Evolutionary conservation across 257 asterid genomes (phyloP).

Genomic region (Ocimum tenuiflorum): DNA sequence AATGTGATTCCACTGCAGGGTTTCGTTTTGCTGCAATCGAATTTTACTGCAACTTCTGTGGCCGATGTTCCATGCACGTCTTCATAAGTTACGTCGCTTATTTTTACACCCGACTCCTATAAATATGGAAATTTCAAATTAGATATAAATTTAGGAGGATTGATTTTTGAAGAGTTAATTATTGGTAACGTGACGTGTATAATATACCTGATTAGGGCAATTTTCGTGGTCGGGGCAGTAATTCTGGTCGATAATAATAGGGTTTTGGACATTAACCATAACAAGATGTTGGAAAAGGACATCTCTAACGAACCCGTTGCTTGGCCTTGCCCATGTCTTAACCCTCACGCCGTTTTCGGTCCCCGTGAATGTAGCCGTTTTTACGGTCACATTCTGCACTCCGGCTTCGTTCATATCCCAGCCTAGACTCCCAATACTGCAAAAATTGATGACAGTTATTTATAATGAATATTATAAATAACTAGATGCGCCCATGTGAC

Average conservation of each 20-base stretch:
- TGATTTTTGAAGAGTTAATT: too few species aligned
- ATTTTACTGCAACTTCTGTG: too few species aligned
- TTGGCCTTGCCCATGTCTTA: conserved; percentile 60
- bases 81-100: too few species aligned
- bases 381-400: conserved; percentile 45
- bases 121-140: not conserved
- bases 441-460: not conserved
- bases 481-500: too few species aligned
- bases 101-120: conserved; percentile 15
- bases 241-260: conserved; percentile 47
- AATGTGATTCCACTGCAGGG: too few species aligned
- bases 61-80: too few species aligned
- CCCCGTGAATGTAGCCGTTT: conserved; percentile 30
- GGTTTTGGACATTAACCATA: conserved; percentile 39
- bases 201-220: conserved; percentile 41
- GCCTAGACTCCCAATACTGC: conserved; percentile 60
- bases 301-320: conserved; percentile 38
- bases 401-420: conserved; percentile 44
- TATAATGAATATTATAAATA: too few species aligned
- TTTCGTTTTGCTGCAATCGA: too few species aligned
- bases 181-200: too few species aligned
- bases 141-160: not conserved
- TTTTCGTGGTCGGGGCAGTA: conserved; percentile 35
- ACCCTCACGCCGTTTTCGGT: conserved; percentile 51
- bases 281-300: conserved; percentile 31